Conservation (phyloP, 2,329 filamentous ascomycete species). For the Verticillium klebahnii region DNA sequence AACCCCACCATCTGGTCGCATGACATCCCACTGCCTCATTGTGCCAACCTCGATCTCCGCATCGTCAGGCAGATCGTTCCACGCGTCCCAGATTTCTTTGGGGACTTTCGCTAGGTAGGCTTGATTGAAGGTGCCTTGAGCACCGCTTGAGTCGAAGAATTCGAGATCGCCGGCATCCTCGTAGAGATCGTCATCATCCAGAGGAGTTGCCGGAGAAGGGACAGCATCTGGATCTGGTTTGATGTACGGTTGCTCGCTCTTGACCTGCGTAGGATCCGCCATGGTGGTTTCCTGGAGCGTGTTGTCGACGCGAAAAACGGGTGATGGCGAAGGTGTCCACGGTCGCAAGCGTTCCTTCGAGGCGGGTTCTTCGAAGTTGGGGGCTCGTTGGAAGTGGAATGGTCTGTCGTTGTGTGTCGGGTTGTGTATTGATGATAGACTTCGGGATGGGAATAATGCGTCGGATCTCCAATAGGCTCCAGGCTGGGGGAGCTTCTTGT, state of each 20-base stretch:
- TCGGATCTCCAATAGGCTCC: background rate
- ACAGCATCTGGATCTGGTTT: constrained; percentile 46
- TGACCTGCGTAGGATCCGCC: constrained; percentile 16
- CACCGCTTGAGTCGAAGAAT: constrained; percentile 42
- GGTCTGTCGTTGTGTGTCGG: background rate
- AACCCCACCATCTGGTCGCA: constrained; percentile 46
- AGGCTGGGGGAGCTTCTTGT: background rate
- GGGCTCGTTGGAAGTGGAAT: background rate
- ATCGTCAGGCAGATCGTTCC: constrained; percentile 72
- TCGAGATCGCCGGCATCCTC: constrained; percentile 53
- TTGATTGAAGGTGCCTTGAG: constrained; percentile 12
- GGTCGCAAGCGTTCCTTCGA: too few relatives aligned
- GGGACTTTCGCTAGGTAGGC: constrained; percentile 73
- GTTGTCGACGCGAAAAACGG: background rate
- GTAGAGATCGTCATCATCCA: constrained; percentile 65
- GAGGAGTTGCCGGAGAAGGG: constrained; percentile 25
- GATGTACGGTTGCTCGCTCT: constrained; percentile 27
- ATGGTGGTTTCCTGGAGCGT: constrained; percentile 2
- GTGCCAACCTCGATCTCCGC: constrained; percentile 79
- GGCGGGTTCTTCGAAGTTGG: background rate
- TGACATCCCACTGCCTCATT: constrained; percentile 55
- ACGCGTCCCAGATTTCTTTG: constrained; percentile 74
- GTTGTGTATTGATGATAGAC: background rate
- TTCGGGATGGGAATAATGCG: background rate
- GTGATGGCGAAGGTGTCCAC: background rate